These are phyloP conservation scores for Trichosporon ovoides DNA, from an alignment of 1,284 basidiomycete species.

Conservation along the genomic window DNA sequence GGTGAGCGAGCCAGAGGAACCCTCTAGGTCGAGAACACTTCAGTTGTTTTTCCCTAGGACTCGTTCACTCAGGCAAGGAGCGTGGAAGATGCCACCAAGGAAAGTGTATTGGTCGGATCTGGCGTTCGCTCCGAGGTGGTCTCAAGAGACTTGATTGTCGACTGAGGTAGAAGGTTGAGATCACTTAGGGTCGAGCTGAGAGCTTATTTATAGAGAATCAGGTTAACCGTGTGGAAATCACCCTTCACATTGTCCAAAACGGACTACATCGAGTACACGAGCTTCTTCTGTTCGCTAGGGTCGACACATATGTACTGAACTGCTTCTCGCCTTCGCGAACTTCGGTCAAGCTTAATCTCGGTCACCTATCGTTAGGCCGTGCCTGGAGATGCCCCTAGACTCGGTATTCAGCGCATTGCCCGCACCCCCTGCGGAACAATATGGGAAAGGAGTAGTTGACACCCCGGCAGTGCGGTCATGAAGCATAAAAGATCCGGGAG, in stretches of 20 bases:
- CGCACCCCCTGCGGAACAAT: too few relatives aligned
- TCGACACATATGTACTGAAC: too few relatives aligned
- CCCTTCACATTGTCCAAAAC: slow-evolving; percentile 38
- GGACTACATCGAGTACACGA: slow-evolving; percentile 44
- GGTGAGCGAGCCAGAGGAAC: slow-evolving; percentile 44
- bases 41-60: slow-evolving; percentile 11
- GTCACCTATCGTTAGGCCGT: too few relatives aligned
- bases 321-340: too few relatives aligned
- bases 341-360: too few relatives aligned
- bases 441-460: too few relatives aligned
- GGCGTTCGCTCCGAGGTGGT: background rate
- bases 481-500: too few relatives aligned
- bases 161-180: slow-evolving; percentile 26
- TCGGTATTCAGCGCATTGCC: too few relatives aligned
- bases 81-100: background rate
- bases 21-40: slow-evolving; percentile 40
- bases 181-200: slow-evolving; percentile 29
- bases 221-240: slow-evolving; percentile 35
- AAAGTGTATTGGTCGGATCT: slow-evolving; percentile 15
- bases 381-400: too few relatives aligned
- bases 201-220: slow-evolving; percentile 38
- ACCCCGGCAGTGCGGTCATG: background rate
- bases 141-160: slow-evolving; percentile 26
- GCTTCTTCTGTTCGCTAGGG: slow-evolving; percentile 46
- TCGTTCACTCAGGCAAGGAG: background rate